Base-by-base conservation (phyloP, 805 yeast species). In the Myxozyma mucilagina region DNA sequence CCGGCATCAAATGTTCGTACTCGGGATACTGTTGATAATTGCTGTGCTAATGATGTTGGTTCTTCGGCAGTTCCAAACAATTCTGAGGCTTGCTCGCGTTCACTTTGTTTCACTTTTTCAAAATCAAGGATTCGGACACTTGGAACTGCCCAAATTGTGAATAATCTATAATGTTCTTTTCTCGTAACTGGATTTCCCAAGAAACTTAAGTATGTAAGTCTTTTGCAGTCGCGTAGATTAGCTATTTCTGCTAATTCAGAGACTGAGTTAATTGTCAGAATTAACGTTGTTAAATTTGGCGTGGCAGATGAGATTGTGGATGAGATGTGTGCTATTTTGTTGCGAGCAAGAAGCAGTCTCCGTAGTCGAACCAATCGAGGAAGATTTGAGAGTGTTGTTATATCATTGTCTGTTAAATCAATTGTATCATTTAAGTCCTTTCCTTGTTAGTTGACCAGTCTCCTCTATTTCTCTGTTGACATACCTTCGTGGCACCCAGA, bases 321-420 rank as follows among this genome's bases (percentile, higher is more conserved):
- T 50, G 80, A 76, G 24, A 84, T 71, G 3, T 63, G 48, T 1
- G 76, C 63, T 2, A 91, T 82, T 61, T 81, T 75, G 72, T 93
- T 93, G 61, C 84, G 80, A 0, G 87, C 86, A 24, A 86, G 67
- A 8, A 91, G 75, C 1, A 93, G 67, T 0, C 87, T 81, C 47
- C 78, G 79, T 53, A 82, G 69, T 43, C 78, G 80, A 36, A 57
- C 53, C 44, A 80, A 69, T 20, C 60, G 69, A 0, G 86, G 89
- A 41, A 82, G 77, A 69, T 76, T 78, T 14, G 80, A 78, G 5
- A 93, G 66, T 1, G 77, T 78, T 0, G 79, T 73, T n/a, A 93
- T 74, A 38, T 83, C 86, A 73, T 93, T 93, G 69, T 87, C 86
- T 0, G 93, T 83, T 36, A 93, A 70, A 71, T 93, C 97, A 2